phyloP scores from a whole-genome alignment of 2,329 filamentous ascomycete genomes.

The Talaromyces sp. region DNA sequence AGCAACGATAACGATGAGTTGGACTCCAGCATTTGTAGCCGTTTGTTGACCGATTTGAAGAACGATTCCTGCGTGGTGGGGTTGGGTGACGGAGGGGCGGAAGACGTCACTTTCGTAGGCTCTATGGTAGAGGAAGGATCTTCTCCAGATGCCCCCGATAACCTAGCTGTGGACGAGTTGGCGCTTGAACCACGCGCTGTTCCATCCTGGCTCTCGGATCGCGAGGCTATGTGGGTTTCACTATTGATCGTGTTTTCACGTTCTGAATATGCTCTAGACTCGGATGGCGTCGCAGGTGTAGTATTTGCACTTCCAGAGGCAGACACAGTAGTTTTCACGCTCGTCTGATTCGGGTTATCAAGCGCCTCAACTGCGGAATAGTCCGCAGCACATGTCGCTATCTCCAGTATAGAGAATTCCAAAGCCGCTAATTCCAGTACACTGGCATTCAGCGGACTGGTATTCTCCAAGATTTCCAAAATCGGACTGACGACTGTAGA shows the following conservation, averaged over 20 bases:
- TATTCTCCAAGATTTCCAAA: neutral
- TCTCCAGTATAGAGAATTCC: neutral
- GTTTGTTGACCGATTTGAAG: constrained; percentile 94
- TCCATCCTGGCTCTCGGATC: neutral
- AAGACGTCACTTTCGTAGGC: constrained; percentile 12
- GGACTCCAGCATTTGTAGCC: constrained; percentile 82
- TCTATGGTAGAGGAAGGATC: constrained; percentile 5
- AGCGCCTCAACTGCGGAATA: neutral
- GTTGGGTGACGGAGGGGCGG: constrained; percentile 53
- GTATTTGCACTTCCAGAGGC: constrained; percentile 1
- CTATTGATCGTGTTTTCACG: constrained; percentile 1
- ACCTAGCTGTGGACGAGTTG: neutral
- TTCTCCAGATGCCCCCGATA: constrained; percentile 6
- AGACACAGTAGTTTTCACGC: neutral
- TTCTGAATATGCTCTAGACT: constrained; percentile 3
- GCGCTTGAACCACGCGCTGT: neutral
- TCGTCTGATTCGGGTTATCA: neutral
- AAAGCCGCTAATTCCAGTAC: constrained; percentile 12
- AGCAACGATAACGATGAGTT: constrained; percentile 91
- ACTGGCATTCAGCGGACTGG: constrained; percentile 3
- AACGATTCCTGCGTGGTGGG: constrained; percentile 96
- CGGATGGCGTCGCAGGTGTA: constrained; percentile 1
- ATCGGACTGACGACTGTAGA: neutral
- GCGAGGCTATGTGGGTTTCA: neutral
- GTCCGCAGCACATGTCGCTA: constrained; percentile 8